Evolutionary conservation across 2,329 filamentous ascomycete genomes (phyloP).

Genomic region (Penicillium sp.): DNA sequence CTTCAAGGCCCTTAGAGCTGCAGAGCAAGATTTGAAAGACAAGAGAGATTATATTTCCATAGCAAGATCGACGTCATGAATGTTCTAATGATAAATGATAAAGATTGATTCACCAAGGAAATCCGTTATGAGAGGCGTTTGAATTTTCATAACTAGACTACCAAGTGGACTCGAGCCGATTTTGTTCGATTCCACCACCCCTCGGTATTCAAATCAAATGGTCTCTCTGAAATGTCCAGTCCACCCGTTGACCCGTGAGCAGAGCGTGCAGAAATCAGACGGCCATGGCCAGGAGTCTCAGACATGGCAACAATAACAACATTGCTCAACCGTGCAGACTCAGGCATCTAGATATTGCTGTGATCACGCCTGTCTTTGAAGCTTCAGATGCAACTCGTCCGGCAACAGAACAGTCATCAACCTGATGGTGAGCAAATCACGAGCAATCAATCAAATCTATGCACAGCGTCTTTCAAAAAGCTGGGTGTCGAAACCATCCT

Average conservation of each 20-base stretch:
- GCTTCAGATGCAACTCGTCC: background rate
- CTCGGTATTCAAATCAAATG: background rate
- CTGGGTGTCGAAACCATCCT: background rate
- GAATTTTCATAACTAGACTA: background rate
- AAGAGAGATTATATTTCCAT: background rate
- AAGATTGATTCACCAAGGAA: background rate
- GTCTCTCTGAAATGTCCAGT: background rate
- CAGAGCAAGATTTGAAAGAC: background rate
- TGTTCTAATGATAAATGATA: background rate
- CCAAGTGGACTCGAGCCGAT: background rate
- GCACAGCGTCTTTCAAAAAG: background rate
- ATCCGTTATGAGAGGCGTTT: too few species aligned
- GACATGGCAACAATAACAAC: conserved; percentile 1
- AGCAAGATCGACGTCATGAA: background rate
- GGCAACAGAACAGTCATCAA: background rate
- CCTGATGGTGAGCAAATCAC: background rate
- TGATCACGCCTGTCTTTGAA: background rate
- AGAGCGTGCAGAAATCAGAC: background rate
- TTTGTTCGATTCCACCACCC: background rate
- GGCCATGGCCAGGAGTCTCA: background rate
- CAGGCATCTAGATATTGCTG: background rate
- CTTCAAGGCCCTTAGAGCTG: background rate
- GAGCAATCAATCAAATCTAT: background rate
- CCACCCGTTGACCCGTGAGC: background rate
- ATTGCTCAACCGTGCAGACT: background rate